Base-by-base conservation (phyloP, 805 yeast genomes). In the Candida suzukii region DNA sequence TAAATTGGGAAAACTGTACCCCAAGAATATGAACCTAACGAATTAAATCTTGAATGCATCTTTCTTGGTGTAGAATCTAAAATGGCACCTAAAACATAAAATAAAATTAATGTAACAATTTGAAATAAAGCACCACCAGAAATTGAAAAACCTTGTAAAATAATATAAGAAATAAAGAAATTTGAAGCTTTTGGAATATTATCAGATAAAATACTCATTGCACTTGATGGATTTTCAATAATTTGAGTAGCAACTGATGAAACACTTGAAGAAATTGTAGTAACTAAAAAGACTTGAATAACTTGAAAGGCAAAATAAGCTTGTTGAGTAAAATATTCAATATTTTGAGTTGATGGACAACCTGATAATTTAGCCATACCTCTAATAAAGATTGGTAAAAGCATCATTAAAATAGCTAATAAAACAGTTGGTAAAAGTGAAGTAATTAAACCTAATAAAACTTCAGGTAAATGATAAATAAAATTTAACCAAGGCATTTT, bases 1-100 rank as follows among this genome's bases (percentile, higher is more conserved):
- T 80, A 83, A 4, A 78, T 68, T n/a, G 95, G 93, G 68, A 80
- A 84, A 5, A 74, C 64, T 1, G 91, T 82, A 43, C 95, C 95
- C 86, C 88, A 84, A 11, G 68, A 60, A 56, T 74, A 67, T 2
- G 73, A 45, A 10, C 77, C 71, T 46, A 84, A 64, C 3, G 62
- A 66, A 18, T 67, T 63, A 60, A 76, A 84, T 56, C 91, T 70
- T 11, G 47, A 60, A 73, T 73, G 80, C 57, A 80, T 80, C 66
- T 80, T 80, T 58, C 91, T 70, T 27, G 81, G 76, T 2, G 91
- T 80, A 7, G 55, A 59, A 54, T 84, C 93, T 16, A 83, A 62
- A 11, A 76, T 19, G 9, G 52, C 53, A 11, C 90, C 80, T 40
- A 83, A 54, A 13, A 78, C 57, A 51, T 81, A 82, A 57, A 71